Base-by-base conservation (phyloP, 1,139 yeast genomes). In the Hanseniaspora gamundiae region DNA sequence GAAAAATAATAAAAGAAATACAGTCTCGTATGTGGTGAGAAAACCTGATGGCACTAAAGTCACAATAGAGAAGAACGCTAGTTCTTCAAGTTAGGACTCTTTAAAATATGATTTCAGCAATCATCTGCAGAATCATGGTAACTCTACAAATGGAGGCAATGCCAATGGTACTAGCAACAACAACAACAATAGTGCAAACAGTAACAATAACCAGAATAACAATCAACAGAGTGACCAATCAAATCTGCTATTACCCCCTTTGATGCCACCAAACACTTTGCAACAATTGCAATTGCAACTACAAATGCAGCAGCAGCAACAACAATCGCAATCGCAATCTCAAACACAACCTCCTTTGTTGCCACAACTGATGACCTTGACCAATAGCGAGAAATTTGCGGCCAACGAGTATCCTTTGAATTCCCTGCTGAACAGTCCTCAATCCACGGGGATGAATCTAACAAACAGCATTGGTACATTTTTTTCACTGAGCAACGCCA, bases 391-490 rank as follows among this genome's bases (percentile, higher is more conserved):
- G 28, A 54, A 52, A 30, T 54, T 17, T 33, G 21, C 16, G 11
- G 21, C 22, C 9, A 33, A 19, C n/a, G 39, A 36, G 19, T 36
- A 21, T 24, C 39, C 39, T 11, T 36, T 36, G 4, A 36, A 17
- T 16, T 13, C 27, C 14, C 10, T 36, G 17, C 10, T 36, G 8
- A 51, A 49, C 21, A 54, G 57, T 24, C 58, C 59, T 3, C 47
- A 55, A 22, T 50, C 57, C 4, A 47, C 55, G 5, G 48, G 52
- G 5, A 56, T 56, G 60, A 52, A 52, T 35, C 42, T 55, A 22
- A 52, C 57, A 1, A 56, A 54, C 42, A 55, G 60, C 46, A 53
- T 54, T 29, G 54, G 56, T 20, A 53, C 55, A 33, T 47, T 55
- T 28, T 54, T 55, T 39, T 52, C 58, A n/a, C 51, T 55, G 24